phyloP scores from a whole-genome alignment of 108 stramenopile genomes.

The Cyclotella cryptica region DNA sequence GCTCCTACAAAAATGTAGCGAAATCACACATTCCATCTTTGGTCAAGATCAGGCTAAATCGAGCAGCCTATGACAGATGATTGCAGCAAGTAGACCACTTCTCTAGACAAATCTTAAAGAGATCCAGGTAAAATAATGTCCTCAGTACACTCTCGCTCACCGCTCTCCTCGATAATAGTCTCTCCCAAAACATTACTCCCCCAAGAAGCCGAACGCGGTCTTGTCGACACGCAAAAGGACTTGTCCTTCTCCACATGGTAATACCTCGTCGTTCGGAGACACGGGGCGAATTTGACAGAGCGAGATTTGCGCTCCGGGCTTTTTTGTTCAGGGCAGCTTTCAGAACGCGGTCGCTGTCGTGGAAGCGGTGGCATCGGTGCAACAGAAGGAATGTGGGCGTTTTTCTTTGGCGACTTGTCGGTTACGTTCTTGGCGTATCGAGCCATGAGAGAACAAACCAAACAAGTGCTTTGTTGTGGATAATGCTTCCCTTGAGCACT shows the following conservation, averaged over 20 bases:
- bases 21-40: background rate
- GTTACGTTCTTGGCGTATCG: conserved; percentile 39
- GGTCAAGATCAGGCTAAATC: background rate
- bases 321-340: conserved; percentile 19
- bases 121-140: background rate
- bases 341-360: conserved; percentile 12
- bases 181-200: conserved; percentile 3
- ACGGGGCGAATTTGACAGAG: conserved; percentile 13
- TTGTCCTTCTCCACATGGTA: conserved; percentile 15
- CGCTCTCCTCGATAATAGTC: background rate
- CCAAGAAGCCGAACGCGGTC: conserved; percentile 9
- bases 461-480: conserved; percentile 33
- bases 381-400: background rate
- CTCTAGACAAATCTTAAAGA: background rate
- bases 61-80: too few relatives aligned
- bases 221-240: background rate
- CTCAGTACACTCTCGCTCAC: background rate
- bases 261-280: conserved; percentile 13
- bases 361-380: conserved; percentile 2
- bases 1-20: background rate
- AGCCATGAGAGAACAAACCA: conserved; percentile 54
- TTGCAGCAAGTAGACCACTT: background rate
- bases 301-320: conserved; percentile 23
- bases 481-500: conserved; percentile 38
- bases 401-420: conserved; percentile 2